These are phyloP conservation scores for Darksidea phi DNA, from an alignment of 495 filamentous ascomycete species.

Conservation along the genomic window DNA sequence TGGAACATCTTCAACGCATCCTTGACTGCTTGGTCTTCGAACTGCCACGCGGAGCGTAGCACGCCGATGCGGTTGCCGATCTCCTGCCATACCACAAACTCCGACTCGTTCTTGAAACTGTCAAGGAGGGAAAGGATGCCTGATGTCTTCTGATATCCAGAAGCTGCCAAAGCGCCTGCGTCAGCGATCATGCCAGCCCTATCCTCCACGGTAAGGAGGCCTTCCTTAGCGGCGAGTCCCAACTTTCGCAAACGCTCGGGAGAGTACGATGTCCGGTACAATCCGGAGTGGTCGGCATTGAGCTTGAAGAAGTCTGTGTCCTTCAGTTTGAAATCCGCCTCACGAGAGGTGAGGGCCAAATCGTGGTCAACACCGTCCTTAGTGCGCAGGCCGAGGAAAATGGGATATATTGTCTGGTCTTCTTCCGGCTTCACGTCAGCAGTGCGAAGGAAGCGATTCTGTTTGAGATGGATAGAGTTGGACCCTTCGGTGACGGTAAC, in stretches of 20 bases:
- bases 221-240: conserved; percentile 78
- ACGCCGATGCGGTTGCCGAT: conserved; percentile 72
- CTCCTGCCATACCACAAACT: conserved; percentile 95
- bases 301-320: conserved; percentile 73
- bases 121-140: conserved; percentile 81
- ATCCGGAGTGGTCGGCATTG: conserved; percentile 72
- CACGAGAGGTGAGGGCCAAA: conserved; percentile 67
- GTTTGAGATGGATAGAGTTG: conserved; percentile 64
- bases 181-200: conserved; percentile 95
- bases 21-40: conserved; percentile 70
- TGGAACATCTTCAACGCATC: conserved; percentile 81
- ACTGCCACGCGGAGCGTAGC: conserved; percentile 81
- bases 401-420: conserved; percentile 73
- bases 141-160: conserved; percentile 91
- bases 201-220: conserved; percentile 87
- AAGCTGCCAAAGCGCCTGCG: conserved; percentile 83
- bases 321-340: conserved; percentile 66
- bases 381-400: conserved; percentile 68
- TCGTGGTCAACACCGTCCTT: conserved; percentile 63
- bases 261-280: conserved; percentile 71
- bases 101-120: conserved; percentile 76
- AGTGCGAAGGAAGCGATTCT: conserved; percentile 73
- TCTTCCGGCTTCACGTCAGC: conserved; percentile 78
- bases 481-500: conserved; percentile 64
- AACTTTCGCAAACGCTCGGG: conserved; percentile 68